These are phyloP conservation scores for Parsonsia alboflavescens DNA, from an alignment of 257 asterid genomes.

Conservation along the genomic window DNA sequence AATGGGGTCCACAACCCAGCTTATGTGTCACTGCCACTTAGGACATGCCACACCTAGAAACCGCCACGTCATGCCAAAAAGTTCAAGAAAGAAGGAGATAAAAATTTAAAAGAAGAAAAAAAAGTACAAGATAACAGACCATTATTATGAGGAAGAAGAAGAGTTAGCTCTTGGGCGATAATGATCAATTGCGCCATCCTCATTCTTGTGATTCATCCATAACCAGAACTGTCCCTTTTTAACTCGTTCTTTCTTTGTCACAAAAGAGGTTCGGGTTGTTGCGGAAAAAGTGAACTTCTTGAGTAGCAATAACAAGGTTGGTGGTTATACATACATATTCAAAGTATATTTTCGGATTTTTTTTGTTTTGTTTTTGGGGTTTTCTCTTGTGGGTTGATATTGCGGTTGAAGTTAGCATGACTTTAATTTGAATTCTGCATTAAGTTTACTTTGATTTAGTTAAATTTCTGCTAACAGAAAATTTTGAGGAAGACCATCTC, in stretches of 20 bases:
- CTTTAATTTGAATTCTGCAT: too few species aligned
- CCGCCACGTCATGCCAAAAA: constrained; percentile 56
- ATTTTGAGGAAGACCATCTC: constrained; percentile 2
- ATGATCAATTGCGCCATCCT: constrained; percentile 22
- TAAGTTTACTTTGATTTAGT: too few species aligned
- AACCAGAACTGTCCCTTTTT: constrained; percentile 12
- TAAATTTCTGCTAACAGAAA: too few species aligned
- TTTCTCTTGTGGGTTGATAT: background rate
- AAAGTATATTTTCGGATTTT: background rate
- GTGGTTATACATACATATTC: constrained; percentile 20
- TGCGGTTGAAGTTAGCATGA: background rate
- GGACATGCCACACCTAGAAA: constrained; percentile 24
- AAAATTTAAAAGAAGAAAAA: constrained; percentile 1
- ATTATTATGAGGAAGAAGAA: constrained; percentile 15
- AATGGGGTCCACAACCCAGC: background rate
- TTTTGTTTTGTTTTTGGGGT: too few species aligned
- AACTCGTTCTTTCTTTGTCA: constrained; percentile 2
- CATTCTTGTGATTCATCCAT: constrained; percentile 43
- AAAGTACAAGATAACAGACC: constrained; percentile 15
- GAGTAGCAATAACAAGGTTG: constrained; percentile 34
- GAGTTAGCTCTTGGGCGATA: constrained; percentile 5
- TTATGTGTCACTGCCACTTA: constrained; percentile 19
- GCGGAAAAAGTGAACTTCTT: constrained; percentile 20
- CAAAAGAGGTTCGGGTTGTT: constrained; percentile 20
- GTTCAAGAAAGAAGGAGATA: constrained; percentile 38